Conservation (phyloP, 2,329 filamentous ascomycete species). For the Curvularia eragrostidis region DNA sequence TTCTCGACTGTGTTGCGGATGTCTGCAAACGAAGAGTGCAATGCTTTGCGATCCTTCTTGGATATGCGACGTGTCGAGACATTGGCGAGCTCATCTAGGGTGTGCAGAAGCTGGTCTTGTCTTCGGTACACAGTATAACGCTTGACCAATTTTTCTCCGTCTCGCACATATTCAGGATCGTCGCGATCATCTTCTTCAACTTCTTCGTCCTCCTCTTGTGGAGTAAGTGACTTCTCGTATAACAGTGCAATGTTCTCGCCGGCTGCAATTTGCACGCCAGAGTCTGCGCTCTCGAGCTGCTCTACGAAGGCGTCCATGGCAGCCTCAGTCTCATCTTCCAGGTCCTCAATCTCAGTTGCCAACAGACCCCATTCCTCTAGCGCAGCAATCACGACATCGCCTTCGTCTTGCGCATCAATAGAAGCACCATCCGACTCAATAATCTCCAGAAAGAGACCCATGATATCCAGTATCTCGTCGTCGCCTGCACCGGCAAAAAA, state of each 20-base stretch:
- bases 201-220: slow-evolving; percentile 64
- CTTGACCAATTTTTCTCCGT: slow-evolving; percentile 58
- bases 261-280: slow-evolving; percentile 76
- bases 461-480: slow-evolving; percentile 71
- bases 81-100: slow-evolving; percentile 65
- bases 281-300: slow-evolving; percentile 78
- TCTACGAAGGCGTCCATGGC: slow-evolving; percentile 84
- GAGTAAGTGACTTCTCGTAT: slow-evolving; percentile 74
- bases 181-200: slow-evolving; percentile 58
- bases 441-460: slow-evolving; percentile 79
- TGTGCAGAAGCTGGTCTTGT: slow-evolving; percentile 65
- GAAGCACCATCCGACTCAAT: slow-evolving; percentile 78
- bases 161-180: slow-evolving; percentile 43
- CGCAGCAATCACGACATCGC: slow-evolving; percentile 73
- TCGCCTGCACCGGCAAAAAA: slow-evolving; percentile 77
- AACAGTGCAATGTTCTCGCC: slow-evolving; percentile 82
- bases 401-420: slow-evolving; percentile 74
- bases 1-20: slow-evolving; percentile 71
- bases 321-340: slow-evolving; percentile 72
- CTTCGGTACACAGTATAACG: slow-evolving; percentile 73
- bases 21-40: slow-evolving; percentile 71
- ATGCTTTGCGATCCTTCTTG: slow-evolving; percentile 69
- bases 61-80: slow-evolving; percentile 67
- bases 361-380: slow-evolving; percentile 81
- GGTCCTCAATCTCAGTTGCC: slow-evolving; percentile 76